Conservation (phyloP, 192 early-diverging fungal species). For the Rhizophagus prolifer region DNA sequence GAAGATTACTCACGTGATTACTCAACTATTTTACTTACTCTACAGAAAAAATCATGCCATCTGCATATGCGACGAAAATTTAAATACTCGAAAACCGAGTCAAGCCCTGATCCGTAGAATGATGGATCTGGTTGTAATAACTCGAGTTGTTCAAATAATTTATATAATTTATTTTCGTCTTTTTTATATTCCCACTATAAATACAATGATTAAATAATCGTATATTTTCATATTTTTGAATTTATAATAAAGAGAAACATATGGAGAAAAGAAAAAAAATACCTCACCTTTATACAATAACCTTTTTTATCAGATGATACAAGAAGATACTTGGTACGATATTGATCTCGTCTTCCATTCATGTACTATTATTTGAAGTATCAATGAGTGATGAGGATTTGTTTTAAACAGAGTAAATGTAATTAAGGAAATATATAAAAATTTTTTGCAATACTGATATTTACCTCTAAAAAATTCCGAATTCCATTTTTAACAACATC, state of each 20-base stretch:
- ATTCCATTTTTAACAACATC: constrained; percentile 12
- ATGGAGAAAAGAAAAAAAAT: background rate
- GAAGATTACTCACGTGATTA: background rate
- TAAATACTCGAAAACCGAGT: background rate
- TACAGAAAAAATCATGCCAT: constrained; percentile 4
- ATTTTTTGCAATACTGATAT: too few species aligned
- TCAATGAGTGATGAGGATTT: background rate
- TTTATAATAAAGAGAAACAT: background rate
- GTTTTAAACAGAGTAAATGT: background rate
- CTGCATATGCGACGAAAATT: constrained; percentile 1
- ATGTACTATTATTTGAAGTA: background rate
- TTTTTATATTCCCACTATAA: background rate
- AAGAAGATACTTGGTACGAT: background rate
- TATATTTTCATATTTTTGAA: background rate
- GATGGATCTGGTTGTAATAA: constrained; percentile 11
- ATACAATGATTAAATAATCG: background rate
- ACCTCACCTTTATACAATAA: constrained; percentile 7
- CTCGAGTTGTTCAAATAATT: constrained; percentile 16
- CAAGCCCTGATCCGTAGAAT: background rate
- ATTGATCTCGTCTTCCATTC: constrained; percentile 3
- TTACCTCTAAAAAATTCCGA: constrained; percentile 1
- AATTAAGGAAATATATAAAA: too few species aligned
- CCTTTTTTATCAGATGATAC: background rate
- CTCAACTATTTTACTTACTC: background rate
- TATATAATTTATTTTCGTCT: constrained; percentile 6